Base-by-base conservation (phyloP, 345 rosid genomes). In the Turritis glabra region DNA sequence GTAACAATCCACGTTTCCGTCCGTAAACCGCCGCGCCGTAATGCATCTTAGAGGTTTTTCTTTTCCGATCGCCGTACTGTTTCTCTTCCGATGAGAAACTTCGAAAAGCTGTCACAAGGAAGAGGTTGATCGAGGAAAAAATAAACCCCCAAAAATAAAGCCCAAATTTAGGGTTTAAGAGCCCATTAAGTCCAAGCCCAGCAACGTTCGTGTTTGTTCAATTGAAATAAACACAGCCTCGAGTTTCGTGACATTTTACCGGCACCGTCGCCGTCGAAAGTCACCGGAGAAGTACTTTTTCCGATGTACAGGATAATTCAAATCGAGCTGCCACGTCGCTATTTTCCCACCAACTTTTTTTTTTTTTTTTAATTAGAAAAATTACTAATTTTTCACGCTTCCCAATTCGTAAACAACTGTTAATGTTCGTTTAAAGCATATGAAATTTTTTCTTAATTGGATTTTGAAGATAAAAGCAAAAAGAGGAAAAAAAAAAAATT, bases 11-110 rank as follows among this genome's bases (percentile, higher is more conserved):
- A 44, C 88, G 87, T 81, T 79, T 77, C 64, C 58, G 67, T 30
- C 84, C 75, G 33, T 33, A 22, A 48, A 82, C 65, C 63, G 63
- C 66, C 67, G 85, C 84, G 73, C 85, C 82, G 78, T 59, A 83
- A 27, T 75, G 19, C 84, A 79, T 72, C 85, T 68, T 27, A 0
- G 5, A 5, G 17, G n/a, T 26, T 55, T 53, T 70, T n/a, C n/a
- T n/a, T 64, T 70, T 22, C 77, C 80, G 72, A 65, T 77, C 73
- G 57, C 72, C 76, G 80, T 77, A 23, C 29, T 40, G 68, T 69
- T 64, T 3, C 55, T 26, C 38, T 64, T 77, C 72, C 72, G 80
- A 77, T 70, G 50, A 23, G 69, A 52, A 55, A 74, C 21, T 64
- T 64, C 23, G 38, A 14, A 32, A 64, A 73, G 25, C 53, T 27